Base-by-base conservation (phyloP, 352 stramenopile genomes). In the Globisporangium nodosum region DNA sequence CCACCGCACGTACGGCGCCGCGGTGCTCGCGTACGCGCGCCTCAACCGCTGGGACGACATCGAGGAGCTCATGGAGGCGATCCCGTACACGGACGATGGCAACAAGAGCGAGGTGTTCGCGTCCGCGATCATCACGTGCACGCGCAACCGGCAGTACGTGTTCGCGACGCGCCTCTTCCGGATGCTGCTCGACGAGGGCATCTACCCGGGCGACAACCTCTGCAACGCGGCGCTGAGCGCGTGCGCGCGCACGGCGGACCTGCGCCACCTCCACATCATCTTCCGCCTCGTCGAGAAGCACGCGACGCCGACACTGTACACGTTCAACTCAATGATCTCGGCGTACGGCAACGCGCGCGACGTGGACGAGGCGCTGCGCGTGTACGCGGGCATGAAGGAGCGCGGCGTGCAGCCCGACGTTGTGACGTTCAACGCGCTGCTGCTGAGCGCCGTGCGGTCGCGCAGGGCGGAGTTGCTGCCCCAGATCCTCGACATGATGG, bases 321-420 rank as follows among this genome's bases (percentile, higher is more conserved):
- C 78, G 15, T 92, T 77, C 70, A 93, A 93, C 61, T 84, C 78
- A 51, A 86, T 93, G 71, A 90, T 95, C 61, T 85, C 80, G 8
- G 81, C 85, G n/a, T 90, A 77, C 61, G 81, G 76, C 42, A 91
- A 92, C 58, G 62, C 74, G 50, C 56, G 69, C 48, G 71, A 77
- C 33, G 73, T 90, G 66, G 77, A 91, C 30, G 70, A 87, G 42
- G 82, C 80, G 55, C 60, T 93, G 37, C 53, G 68, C 11, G 61
- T 88, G 3, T 92, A 80, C 39, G 58, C 78, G 21, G 60, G 54
- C 8, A 79, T 93, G 65, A 63, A 66, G 30, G 49, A 50, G 4
- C 59, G 58, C 31, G 64, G 16, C 9, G 47, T 88, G 42, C 46
- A 51, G 39, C 83, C 83, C 0, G 78, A 90, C 39, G 50, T 76